These are phyloP conservation scores for Fermentozyma sake DNA, from an alignment of 1,139 yeast genomes.

Conservation along the genomic window DNA sequence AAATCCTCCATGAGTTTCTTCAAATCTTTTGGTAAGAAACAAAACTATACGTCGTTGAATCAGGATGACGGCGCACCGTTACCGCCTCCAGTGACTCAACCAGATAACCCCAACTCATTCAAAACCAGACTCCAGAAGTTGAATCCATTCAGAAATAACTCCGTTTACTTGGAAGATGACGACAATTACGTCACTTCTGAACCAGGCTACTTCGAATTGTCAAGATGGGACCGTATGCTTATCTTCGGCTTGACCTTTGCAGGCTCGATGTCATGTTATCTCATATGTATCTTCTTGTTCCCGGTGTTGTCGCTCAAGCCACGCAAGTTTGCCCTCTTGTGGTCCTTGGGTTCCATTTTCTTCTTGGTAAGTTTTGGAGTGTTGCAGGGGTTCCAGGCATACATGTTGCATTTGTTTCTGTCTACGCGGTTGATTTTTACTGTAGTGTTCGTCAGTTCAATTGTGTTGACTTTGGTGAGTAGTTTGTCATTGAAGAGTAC, in stretches of 20 bases:
- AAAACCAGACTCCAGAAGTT: slow-evolving; percentile 28
- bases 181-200: slow-evolving; percentile 43
- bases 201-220: slow-evolving; percentile 45
- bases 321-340: slow-evolving; percentile 53
- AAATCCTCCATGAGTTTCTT: slow-evolving; percentile 37
- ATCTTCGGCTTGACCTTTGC: slow-evolving; percentile 53
- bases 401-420: slow-evolving; percentile 45
- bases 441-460: slow-evolving; percentile 44
- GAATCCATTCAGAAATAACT: slow-evolving; percentile 37
- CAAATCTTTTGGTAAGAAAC: slow-evolving; percentile 27
- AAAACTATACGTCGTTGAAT: slow-evolving; percentile 27
- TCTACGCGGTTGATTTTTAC: slow-evolving; percentile 51
- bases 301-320: slow-evolving; percentile 56
- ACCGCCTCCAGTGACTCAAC: slow-evolving; percentile 37
- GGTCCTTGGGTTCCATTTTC: slow-evolving; percentile 59
- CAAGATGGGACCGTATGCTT: slow-evolving; percentile 57
- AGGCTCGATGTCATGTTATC: slow-evolving; percentile 51
- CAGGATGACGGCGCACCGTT: slow-evolving; percentile 35
- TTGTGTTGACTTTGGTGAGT: slow-evolving; percentile 45
- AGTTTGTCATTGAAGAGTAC: slow-evolving; percentile 45
- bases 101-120: slow-evolving; percentile 20
- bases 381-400: slow-evolving; percentile 49
- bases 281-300: slow-evolving; percentile 51
- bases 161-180: slow-evolving; percentile 39
- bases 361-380: slow-evolving; percentile 57